These are phyloP conservation scores for Xylaria scruposa DNA, from an alignment of 495 filamentous ascomycete genomes.

Conservation along the genomic window DNA sequence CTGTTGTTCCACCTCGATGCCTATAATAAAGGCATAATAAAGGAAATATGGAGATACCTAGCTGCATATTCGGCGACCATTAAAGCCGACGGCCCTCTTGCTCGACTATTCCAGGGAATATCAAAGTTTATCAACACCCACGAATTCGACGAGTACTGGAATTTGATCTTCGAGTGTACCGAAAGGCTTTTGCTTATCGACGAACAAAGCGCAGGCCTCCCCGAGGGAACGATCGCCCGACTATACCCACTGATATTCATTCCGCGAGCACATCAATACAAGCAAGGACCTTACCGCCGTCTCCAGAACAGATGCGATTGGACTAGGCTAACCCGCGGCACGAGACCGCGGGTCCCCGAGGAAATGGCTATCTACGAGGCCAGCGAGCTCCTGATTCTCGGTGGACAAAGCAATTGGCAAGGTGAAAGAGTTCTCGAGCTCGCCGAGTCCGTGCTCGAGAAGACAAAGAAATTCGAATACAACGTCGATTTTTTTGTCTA, in stretches of 20 bases:
- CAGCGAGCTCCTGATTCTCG: slow-evolving; percentile 38
- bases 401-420: slow-evolving; percentile 36
- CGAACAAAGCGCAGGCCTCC: slow-evolving; percentile 38
- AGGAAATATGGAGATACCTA: slow-evolving; percentile 42
- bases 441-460: slow-evolving; percentile 38
- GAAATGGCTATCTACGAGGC: slow-evolving; percentile 38
- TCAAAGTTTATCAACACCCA: slow-evolving; percentile 40
- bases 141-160: slow-evolving; percentile 43
- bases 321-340: slow-evolving; percentile 30
- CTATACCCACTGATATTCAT: slow-evolving; percentile 41
- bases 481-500: slow-evolving; percentile 40
- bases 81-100: slow-evolving; percentile 32
- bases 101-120: slow-evolving; percentile 38
- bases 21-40: slow-evolving; percentile 40
- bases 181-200: slow-evolving; percentile 38
- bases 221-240: slow-evolving; percentile 36
- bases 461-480: slow-evolving; percentile 37
- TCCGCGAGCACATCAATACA: slow-evolving; percentile 40
- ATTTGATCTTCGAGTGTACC: slow-evolving; percentile 41
- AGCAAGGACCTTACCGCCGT: slow-evolving; percentile 34
- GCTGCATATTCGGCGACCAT: slow-evolving; percentile 37
- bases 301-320: slow-evolving; percentile 40
- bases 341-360: slow-evolving; percentile 39
- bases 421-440: slow-evolving; percentile 38
- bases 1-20: slow-evolving; percentile 40